A percentile compares a stretch with the other conserved stretches of the same genome.
Conservation (phyloP, 352 stramenopile species). For the Phytophthora cajani region DNA sequence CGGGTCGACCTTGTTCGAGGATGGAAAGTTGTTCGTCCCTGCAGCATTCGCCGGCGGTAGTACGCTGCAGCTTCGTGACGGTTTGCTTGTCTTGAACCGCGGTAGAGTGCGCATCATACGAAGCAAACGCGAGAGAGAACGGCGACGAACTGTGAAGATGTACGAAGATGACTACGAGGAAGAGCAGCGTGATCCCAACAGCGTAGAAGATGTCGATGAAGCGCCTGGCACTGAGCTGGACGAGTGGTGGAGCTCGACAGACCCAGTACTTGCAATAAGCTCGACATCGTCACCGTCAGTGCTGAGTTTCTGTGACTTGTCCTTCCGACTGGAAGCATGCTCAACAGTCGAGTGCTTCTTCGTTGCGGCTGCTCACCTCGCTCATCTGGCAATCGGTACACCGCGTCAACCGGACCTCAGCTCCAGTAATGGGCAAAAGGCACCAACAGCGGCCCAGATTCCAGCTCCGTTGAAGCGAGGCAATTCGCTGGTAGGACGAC, state of each 20-base stretch:
- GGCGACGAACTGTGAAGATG: background rate
- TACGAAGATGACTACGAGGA: slow-evolving; percentile 14
- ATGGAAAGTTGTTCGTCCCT: slow-evolving; percentile 40
- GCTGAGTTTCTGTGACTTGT: slow-evolving; percentile 17
- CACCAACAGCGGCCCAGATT: background rate
- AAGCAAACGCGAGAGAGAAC: slow-evolving; percentile 16
- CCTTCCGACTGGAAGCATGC: slow-evolving; percentile 41
- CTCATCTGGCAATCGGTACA: slow-evolving; percentile 15
- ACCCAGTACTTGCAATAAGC: slow-evolving; percentile 40
- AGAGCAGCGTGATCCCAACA: slow-evolving; percentile 1
- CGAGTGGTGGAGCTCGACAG: slow-evolving; percentile 42
- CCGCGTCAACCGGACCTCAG: slow-evolving; percentile 3
- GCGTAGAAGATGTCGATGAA: slow-evolving; percentile 16
- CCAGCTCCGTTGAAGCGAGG: slow-evolving; percentile 26
- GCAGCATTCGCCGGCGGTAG: slow-evolving; percentile 9
- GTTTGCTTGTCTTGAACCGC: slow-evolving; percentile 39
- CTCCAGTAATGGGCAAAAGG: background rate
- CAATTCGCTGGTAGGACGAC: slow-evolving; percentile 25
- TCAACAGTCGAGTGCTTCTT: slow-evolving; percentile 67
- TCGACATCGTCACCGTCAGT: slow-evolving; percentile 25
- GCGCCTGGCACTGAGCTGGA: slow-evolving; percentile 8
- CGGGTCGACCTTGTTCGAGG: slow-evolving; percentile 53
- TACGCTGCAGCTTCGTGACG: slow-evolving; percentile 29
- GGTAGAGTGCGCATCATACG: slow-evolving; percentile 37
- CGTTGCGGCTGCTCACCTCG: slow-evolving; percentile 47